These are phyloP conservation scores for Metschnikowia anglica DNA, from an alignment of 805 yeast genomes.

Conservation along the genomic window DNA sequence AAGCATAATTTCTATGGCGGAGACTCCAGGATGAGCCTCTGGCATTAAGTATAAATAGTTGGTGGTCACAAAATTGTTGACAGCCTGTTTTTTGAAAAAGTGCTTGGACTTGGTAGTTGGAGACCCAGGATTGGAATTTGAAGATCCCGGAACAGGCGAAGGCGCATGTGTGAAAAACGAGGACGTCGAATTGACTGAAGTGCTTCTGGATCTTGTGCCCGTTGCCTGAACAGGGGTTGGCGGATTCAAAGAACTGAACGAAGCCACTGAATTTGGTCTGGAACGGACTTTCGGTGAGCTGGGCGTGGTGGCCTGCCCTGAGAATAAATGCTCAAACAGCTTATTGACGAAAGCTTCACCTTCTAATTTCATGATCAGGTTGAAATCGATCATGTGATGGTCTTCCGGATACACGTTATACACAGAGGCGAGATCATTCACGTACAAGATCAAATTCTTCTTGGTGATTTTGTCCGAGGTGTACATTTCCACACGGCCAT, in stretches of 20 bases:
- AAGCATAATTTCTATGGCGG: conserved; percentile 69
- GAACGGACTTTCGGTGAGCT: conserved; percentile 16
- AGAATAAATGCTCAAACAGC: conserved; percentile 34
- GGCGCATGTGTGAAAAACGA: conserved; percentile 34
- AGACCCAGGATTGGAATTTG: conserved; percentile 4
- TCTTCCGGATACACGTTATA: conserved; percentile 62
- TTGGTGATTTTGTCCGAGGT: conserved; percentile 47
- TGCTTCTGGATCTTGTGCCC: conserved; percentile 22
- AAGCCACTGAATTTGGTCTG: conserved; percentile 21
- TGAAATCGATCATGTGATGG: conserved; percentile 54
- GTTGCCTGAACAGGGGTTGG: conserved; percentile 10
- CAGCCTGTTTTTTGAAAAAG: conserved; percentile 31
- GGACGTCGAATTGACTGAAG: conserved; percentile 26
- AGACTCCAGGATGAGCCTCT: conserved; percentile 67
- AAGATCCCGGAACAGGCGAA: conserved; percentile 20
- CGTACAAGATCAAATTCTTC: conserved; percentile 51
- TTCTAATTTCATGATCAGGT: conserved; percentile 53
- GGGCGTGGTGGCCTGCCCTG: conserved; percentile 13
- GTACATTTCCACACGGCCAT: conserved; percentile 56
- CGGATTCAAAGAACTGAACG: conserved; percentile 21
- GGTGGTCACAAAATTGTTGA: conserved; percentile 32
- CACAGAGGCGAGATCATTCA: conserved; percentile 44
- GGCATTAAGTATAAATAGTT: conserved; percentile 66
- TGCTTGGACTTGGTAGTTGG: conserved; percentile 9
- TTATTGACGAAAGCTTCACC: conserved; percentile 55